Percentiles rank a stretch among this genome's conserved stretches.
Evolutionary conservation across 1,284 basidiomycete genomes (phyloP).

Genomic region (Malassezia arunalokei): DNA sequence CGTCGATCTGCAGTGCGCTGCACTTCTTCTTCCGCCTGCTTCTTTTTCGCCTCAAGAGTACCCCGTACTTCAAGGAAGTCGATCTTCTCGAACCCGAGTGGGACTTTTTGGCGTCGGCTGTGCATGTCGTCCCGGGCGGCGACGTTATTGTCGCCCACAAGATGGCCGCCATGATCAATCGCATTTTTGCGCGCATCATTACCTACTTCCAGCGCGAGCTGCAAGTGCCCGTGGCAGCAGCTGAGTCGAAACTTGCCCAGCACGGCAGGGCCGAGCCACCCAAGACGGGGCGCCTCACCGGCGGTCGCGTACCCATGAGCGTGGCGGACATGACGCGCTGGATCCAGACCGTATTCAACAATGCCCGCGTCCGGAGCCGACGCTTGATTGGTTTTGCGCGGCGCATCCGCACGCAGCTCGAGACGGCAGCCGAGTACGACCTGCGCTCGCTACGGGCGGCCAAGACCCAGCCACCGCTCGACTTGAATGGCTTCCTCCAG

Average conservation of each 20-base stretch:
- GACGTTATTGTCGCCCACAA: slow-evolving; percentile 68
- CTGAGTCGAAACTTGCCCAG: not conserved
- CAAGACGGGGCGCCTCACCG: slow-evolving; percentile 19
- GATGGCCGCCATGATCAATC: slow-evolving; percentile 41
- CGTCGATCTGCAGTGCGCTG: slow-evolving; percentile 73
- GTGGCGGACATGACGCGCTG: slow-evolving; percentile 71
- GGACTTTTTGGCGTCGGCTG: slow-evolving; percentile 87
- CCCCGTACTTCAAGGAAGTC: slow-evolving; percentile 95
- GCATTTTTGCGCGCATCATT: slow-evolving; percentile 58
- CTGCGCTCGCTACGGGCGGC: slow-evolving; percentile 54
- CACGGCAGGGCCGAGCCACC: slow-evolving; percentile 15
- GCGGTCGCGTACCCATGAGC: slow-evolving; percentile 53
- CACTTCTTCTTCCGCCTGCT: slow-evolving; percentile 85
- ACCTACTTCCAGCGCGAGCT: slow-evolving; percentile 91
- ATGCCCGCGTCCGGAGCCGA: slow-evolving; percentile 77
- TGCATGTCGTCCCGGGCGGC: slow-evolving; percentile 73
- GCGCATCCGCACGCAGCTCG: slow-evolving; percentile 60
- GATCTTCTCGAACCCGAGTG: slow-evolving; percentile 93
- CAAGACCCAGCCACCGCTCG: slow-evolving; percentile 25
- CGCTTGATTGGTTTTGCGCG: slow-evolving; percentile 73
- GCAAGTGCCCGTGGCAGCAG: slow-evolving; percentile 54
- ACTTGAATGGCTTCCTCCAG: slow-evolving; percentile 68
- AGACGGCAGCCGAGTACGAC: slow-evolving; percentile 87
- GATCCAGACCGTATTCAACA: slow-evolving; percentile 88
- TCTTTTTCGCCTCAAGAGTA: slow-evolving; percentile 87